Base-by-base conservation (phyloP, 78 protist species). In the Dictyostelium intermedium region DNA sequence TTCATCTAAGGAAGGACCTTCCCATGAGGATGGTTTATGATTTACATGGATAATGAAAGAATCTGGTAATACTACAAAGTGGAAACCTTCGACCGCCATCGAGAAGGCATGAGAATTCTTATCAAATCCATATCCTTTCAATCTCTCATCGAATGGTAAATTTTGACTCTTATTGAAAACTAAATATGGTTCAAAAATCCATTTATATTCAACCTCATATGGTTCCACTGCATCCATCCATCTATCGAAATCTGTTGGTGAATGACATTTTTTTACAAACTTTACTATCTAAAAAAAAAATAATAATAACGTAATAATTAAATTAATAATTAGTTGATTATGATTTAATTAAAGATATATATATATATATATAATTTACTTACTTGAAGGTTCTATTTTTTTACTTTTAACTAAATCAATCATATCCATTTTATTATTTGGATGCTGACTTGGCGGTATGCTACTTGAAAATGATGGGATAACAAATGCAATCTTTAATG, bases 181-280 rank as follows among this genome's bases (percentile, higher is more conserved):
- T 11, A 87, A n/a, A 39, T 87, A 87, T 41, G 93, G 93, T 73
- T 87, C 93, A 30, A 79, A 87, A 61, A 87, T 79, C 93, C 93
- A 87, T 23, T 60, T 77, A 63, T 87, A 87, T 32, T 63, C 43
- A 41, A 79, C 56, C 47, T 87, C 82, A 72, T 79, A 87, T 23
- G 85, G 81, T 32, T 43, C 85, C 8, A 14, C 43, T 6, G 77
- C n/a, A 7, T 56, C 37, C 23, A 53, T 39, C 86, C 84, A 87
- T 34, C 53, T 72, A 1, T 10, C 32, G 34, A 56, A 87, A 53
- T 87, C 30, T 1, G 93, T 61, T 37, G 93, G 93, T 27, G 82
- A 63, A 41, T 87, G 93, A 87, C 93, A 87, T 45, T 87, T 87
- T n/a, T 53, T 74, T 60, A 79, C 93, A 87, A 18, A 79, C 86